Evolutionary conservation across 352 stramenopile species (phyloP), one percentile per base, ranked within the genome.

Genomic region (Pythium phragmitis): DNA sequence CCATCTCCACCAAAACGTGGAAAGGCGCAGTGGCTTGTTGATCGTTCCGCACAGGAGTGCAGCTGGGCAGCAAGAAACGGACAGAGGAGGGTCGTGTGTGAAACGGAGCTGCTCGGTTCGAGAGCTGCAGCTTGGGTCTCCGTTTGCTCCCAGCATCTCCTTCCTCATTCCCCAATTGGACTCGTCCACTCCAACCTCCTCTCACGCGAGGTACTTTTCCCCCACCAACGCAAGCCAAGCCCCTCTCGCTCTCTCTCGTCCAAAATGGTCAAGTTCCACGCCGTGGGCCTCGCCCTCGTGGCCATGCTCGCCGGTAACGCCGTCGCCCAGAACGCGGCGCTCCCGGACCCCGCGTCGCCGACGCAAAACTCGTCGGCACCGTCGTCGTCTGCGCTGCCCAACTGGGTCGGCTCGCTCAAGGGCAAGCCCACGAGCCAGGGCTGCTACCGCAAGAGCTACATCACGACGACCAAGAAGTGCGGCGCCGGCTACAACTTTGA

Each of bases 391-490:
- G n/a, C 52, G 37, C 41, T 68, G 47, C 63, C 63, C 48, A 64
- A 69, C 46, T 82, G 76, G 76, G 70, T 85, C 11, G 76, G 74
- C 28, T 59, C 63, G 56, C 19, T 81, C 4, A 55, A 36, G 11
- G 46, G 58, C 60, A 28, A 76, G 60, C 69, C 69, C 13, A 52
- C 57, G 52, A 70, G 82, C 51, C 47, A 61, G 37, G 72, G 74
- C 1, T 87, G 80, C 49, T 89, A 87, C 61, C 76, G 80, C 21
- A 82, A 85, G 61, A 80, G 67, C 2, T 63, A 76, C 55, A 23
- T 42, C 62, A 68, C 12, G 28, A 72, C 30, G 68, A 74, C n/a
- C 30, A 76, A 60, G 14, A 62, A 60, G 0, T 89, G 80, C 50
- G 65, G 74, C 1, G 57, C 59, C 5, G 75, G 78, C 3, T 89